phyloP scores from a whole-genome alignment of 2,329 filamentous ascomycete species.

The Fusarium lateritium region DNA sequence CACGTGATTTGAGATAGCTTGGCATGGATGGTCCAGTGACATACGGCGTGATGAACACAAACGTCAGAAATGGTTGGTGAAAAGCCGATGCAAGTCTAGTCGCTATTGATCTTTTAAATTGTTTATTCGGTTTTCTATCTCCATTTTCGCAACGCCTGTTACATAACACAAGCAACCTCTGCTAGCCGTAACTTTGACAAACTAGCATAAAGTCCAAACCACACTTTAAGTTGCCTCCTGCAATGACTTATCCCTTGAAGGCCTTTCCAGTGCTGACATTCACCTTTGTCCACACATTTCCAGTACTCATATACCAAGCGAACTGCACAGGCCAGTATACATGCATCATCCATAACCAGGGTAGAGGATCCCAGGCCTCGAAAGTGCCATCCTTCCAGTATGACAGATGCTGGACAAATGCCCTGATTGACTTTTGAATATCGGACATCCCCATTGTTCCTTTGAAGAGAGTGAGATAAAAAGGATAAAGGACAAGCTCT shows the following conservation, averaged over 20 bases:
- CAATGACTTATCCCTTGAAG: constrained; percentile 39
- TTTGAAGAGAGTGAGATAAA: constrained; percentile 54
- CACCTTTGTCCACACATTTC: constrained; percentile 71
- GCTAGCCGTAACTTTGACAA: too few species aligned
- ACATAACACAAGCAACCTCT: too few species aligned
- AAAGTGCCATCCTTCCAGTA: constrained; percentile 71
- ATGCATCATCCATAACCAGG: constrained; percentile 70
- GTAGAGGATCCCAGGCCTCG: constrained; percentile 68
- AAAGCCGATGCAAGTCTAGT: too few species aligned
- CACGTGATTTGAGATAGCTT: too few species aligned
- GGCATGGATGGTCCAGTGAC: too few species aligned
- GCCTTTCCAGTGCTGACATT: constrained; percentile 74
- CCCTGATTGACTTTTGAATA: constrained; percentile 42
- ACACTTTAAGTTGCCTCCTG: too few species aligned
- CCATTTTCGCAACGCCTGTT: too few species aligned
- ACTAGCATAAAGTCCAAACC: too few species aligned
- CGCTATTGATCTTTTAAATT: too few species aligned
- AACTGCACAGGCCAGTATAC: constrained; percentile 70
- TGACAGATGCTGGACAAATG: constrained; percentile 56
- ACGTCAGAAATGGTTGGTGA: too few species aligned
- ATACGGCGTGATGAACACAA: too few species aligned
- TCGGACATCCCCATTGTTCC: constrained; percentile 43
- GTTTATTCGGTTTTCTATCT: too few species aligned
- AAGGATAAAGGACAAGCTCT: constrained; percentile 62
- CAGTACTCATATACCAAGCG: constrained; percentile 57